Evolutionary conservation across 352 stramenopile genomes (phyloP), one percentile per base, ranked within the genome.

Genomic region (Blastocystis sp.): DNA sequence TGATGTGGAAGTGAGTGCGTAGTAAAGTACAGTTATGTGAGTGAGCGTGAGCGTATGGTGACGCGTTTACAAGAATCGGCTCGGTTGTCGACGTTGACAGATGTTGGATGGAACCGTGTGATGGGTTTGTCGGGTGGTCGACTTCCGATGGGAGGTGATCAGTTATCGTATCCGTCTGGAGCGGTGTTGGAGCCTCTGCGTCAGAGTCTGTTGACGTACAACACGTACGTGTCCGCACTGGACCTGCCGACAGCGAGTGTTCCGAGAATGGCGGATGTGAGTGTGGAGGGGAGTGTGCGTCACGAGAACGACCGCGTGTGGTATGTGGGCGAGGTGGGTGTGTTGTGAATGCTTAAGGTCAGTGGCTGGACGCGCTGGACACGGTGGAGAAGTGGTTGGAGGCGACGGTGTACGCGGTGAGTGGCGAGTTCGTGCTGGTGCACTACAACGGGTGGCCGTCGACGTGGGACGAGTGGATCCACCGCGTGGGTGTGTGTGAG

Each of bases 321-420:
- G 43, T 81, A 64, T 48, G 45, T 81, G 11, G 71, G 71, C 41
- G 19, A 81, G 23, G 64, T 74, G 43, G 28, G 28, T 34, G 28
- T 34, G 0, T 34, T 34, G 28, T 2, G 34, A 10, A 1, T 74
- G 3, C 53, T 9, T 74, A 2, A 74, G 23, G n/a, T 7, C 45
- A 95, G 79, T 96, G 93, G 93, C 89, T 96, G 2, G 93, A 96
- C 81, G 93, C 95, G 40, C 93, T 94, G 81, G 93, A 96, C 76
- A 96, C 93, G 0, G 93, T 96, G 43, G 94, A 95, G 76, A 93
- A 96, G 74, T 96, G 93, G 93, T 90, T 96, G 2, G 93, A 96
- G 90, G 93, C 91, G 23, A 96, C 93, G 0, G 91, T 96, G 0
- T 92, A 95, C 90, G 91, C 92, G 34, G 91, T 95, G 23, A 89